Percentiles rank a stretch among this genome's conserved stretches.
These are phyloP conservation scores for Boletus subparvulus DNA, from an alignment of 768 basidiomycete genomes.

Conservation along the genomic window DNA sequence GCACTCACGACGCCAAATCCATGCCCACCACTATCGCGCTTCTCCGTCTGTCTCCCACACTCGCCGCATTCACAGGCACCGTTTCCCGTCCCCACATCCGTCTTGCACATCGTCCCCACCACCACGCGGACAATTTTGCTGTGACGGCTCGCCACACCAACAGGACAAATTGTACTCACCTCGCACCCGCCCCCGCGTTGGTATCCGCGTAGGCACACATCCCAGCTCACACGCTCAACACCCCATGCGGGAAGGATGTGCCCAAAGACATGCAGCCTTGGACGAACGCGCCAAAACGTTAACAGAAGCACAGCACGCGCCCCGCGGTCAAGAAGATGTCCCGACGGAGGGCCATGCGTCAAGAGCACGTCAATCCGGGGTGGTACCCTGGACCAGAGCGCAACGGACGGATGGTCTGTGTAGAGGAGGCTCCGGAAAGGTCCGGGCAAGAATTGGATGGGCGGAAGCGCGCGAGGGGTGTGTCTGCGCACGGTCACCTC, in stretches of 20 bases:
- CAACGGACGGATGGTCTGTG: not conserved
- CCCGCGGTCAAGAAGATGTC: conserved; percentile 34
- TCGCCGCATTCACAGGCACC: conserved; percentile 36
- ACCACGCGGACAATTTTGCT: conserved; percentile 3
- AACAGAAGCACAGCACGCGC: conserved; percentile 33
- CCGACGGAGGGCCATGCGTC: conserved; percentile 43
- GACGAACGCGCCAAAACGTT: conserved; percentile 36
- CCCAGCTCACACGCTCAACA: conserved; percentile 35
- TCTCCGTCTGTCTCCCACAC: not conserved
- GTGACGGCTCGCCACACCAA: conserved; percentile 13
- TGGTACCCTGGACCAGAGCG: conserved; percentile 33
- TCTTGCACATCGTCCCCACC: conserved; percentile 9
- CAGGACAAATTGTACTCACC: conserved; percentile 14
- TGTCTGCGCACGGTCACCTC: conserved; percentile 31
- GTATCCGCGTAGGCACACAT: conserved; percentile 16
- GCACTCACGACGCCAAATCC: conserved; percentile 6
- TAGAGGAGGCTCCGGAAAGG: too few relatives aligned
- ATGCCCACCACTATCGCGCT: conserved; percentile 32
- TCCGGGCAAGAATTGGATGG: not conserved
- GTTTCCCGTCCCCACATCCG: conserved; percentile 18
- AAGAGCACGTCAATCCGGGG: conserved; percentile 39
- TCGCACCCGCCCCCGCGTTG: conserved; percentile 7
- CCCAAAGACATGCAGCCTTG: conserved; percentile 40
- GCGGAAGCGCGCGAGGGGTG: conserved; percentile 29
- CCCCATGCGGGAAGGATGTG: conserved; percentile 39